Evolutionary conservation across 441 rosid genomes (phyloP), one percentile per base, ranked within the genome.

Genomic region (Bruguiera hainesii): DNA sequence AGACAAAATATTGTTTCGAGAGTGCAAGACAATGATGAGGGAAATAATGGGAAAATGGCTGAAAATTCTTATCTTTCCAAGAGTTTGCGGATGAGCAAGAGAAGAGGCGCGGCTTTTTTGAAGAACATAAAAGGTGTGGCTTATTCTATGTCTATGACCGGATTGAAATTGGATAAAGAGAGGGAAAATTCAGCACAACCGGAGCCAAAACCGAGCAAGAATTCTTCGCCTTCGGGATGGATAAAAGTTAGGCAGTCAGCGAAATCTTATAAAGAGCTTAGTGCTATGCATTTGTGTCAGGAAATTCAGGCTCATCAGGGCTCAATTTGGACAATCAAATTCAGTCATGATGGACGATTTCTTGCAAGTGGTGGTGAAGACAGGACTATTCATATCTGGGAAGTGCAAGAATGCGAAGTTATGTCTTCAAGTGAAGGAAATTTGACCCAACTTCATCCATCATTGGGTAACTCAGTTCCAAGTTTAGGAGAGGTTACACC

Each of bases 321-420:
- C 5, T 85, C 97, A 6, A 85, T 94, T 30, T 94, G 99, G 99
- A 82, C 91, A 49, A 87, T 94, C 23, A 88, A 72, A 81, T 94
- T 94, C 73, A 91, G 91, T 76, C 76, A 70, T 0, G 91, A 91
- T 35, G 83, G 83, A 0, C 78, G 72, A 35, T 88, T 79, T 68
- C 87, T 94, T 3, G 99, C 98, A 0, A 94, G 91, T 25, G 98
- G 97, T 0, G 99, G 99, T 2, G 93, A 89, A 69, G 99, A 94
- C 37, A 73, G 70, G 73, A 66, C 74, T 39, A 87, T 94, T 66
- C 90, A 88, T 73, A 79, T 94, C 9, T 91, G 99, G 99, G 97
- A 94, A 73, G 99, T 94, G 23, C 99, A 94, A 56, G 97, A 91
- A 70, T 91, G 96, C 51, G 96, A 87, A 61, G 65, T 89, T 31